Percentiles rank a stretch among this genome's conserved stretches.
These are phyloP conservation scores for Blastomyces parvus DNA, from an alignment of 2,329 filamentous ascomycete genomes.

Conservation along the genomic window DNA sequence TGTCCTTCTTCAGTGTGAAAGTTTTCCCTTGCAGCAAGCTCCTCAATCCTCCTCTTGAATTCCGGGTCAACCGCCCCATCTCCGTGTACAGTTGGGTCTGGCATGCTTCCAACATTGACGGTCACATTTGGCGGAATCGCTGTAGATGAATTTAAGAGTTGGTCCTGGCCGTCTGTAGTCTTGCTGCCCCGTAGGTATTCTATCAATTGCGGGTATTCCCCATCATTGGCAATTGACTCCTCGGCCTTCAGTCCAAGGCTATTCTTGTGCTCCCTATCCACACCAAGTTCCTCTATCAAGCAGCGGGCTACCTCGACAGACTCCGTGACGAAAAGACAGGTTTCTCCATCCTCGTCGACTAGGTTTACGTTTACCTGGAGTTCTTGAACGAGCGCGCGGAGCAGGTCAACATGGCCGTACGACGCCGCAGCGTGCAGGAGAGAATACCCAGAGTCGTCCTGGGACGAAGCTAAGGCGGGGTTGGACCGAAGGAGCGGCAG, in stretches of 20 bases:
- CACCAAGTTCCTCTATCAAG: constrained; percentile 72
- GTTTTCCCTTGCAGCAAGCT: constrained; percentile 72
- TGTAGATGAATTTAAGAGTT: constrained; percentile 42
- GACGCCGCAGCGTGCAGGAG: constrained; percentile 87
- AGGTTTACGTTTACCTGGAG: constrained; percentile 72
- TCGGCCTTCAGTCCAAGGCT: constrained; percentile 68
- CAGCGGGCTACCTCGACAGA: constrained; percentile 65
- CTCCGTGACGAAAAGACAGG: constrained; percentile 88
- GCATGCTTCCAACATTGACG: constrained; percentile 68
- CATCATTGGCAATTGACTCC: constrained; percentile 71
- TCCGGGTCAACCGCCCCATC: constrained; percentile 61
- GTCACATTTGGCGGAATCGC: constrained; percentile 65
- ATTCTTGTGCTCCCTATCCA: constrained; percentile 57
- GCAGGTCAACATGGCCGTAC: constrained; percentile 75
- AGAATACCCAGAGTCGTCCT: constrained; percentile 90
- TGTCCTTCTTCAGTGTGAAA: constrained; percentile 76
- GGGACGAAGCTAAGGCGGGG: constrained; percentile 64
- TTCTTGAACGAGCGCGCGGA: constrained; percentile 64
- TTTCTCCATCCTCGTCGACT: constrained; percentile 84
- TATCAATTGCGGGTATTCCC: constrained; percentile 64
- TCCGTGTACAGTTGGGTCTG: constrained; percentile 46
- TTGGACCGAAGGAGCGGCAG: constrained; percentile 64
- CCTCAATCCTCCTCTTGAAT: constrained; percentile 76
- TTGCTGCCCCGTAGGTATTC: constrained; percentile 52
- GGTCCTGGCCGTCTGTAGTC: constrained; percentile 22